Conservation (phyloP, 768 basidiomycete genomes). For the Phlebiopsis gigantea region DNA sequence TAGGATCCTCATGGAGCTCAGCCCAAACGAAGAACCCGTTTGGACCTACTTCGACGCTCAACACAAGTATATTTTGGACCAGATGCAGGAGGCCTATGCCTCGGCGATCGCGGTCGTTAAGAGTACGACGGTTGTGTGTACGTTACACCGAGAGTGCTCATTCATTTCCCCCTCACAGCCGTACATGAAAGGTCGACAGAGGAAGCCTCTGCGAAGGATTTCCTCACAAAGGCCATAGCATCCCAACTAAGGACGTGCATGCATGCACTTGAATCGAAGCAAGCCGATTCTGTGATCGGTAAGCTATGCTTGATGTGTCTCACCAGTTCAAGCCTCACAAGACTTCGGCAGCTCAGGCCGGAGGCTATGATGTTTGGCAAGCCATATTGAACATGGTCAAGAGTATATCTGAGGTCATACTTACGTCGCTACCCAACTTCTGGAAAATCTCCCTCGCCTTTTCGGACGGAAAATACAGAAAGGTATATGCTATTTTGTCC, state of each 20-base stretch:
- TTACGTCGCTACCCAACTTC: constrained; percentile 85
- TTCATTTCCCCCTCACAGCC: constrained; percentile 28
- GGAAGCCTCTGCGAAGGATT: constrained; percentile 31
- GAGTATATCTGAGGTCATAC: constrained; percentile 78
- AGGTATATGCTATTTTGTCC: constrained; percentile 42
- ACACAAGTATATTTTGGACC: constrained; percentile 77
- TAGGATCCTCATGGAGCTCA: constrained; percentile 87
- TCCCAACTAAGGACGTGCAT: constrained; percentile 59
- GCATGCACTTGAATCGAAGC: constrained; percentile 55
- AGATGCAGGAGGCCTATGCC: constrained; percentile 61
- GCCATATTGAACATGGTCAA: constrained; percentile 75
- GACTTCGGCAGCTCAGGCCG: constrained; percentile 50
- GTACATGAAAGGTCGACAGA: constrained; percentile 37
- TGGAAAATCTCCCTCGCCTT: constrained; percentile 90
- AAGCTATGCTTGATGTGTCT: constrained; percentile 14
- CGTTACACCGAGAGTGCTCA: background rate
- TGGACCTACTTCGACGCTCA: constrained; percentile 97
- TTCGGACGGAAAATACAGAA: constrained; percentile 90
- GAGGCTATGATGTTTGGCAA: constrained; percentile 78
- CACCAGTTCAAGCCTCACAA: constrained; percentile 2
- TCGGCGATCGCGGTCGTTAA: constrained; percentile 45
- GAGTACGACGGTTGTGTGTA: constrained; percentile 28
- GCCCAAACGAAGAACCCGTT: constrained; percentile 81
- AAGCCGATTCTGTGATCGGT: constrained; percentile 61
- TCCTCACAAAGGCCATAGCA: constrained; percentile 31